phyloP scores from a whole-genome alignment of 345 rosid genomes.

The Populus simonii region DNA sequence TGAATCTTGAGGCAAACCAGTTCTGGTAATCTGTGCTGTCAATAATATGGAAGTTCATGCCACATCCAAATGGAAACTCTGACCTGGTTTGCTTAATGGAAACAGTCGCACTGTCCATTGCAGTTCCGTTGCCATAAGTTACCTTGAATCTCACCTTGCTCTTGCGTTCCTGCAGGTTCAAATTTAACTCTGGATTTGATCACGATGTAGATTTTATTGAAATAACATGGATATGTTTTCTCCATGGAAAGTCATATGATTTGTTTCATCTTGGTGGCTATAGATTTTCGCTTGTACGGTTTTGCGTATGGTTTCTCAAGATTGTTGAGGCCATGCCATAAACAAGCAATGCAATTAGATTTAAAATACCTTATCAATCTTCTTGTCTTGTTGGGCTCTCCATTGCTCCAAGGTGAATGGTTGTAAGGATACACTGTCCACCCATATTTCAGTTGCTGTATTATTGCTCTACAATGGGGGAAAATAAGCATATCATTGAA shows the following conservation, averaged over 20 bases:
- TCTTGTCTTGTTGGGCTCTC: conserved; percentile 58
- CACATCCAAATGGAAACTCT: conserved; percentile 69
- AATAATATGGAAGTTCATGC: conserved; percentile 62
- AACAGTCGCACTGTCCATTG: conserved; percentile 42
- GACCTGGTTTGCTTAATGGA: conserved; percentile 42
- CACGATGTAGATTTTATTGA: too few species aligned
- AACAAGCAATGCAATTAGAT: neutral
- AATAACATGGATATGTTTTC: too few species aligned
- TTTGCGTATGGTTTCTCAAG: too few species aligned
- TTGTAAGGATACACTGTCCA: conserved; percentile 51
- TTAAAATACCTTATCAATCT: conserved; percentile 44
- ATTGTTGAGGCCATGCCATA: too few species aligned
- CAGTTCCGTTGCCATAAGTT: conserved; percentile 45
- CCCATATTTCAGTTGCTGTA: conserved; percentile 45
- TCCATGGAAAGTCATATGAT: too few species aligned
- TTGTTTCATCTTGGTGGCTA: too few species aligned
- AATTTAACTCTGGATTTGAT: neutral
- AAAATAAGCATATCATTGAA: neutral
- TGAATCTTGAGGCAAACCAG: conserved; percentile 80
- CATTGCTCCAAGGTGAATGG: conserved; percentile 62
- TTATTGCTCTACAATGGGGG: conserved; percentile 42
- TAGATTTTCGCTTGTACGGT: too few species aligned
- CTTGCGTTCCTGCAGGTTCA: conserved; percentile 52
- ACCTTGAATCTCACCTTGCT: conserved; percentile 52
- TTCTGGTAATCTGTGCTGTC: conserved; percentile 47